These are phyloP conservation scores for Tolypocladium amazonense DNA, from an alignment of 2,329 filamentous ascomycete species.

Conservation along the genomic window DNA sequence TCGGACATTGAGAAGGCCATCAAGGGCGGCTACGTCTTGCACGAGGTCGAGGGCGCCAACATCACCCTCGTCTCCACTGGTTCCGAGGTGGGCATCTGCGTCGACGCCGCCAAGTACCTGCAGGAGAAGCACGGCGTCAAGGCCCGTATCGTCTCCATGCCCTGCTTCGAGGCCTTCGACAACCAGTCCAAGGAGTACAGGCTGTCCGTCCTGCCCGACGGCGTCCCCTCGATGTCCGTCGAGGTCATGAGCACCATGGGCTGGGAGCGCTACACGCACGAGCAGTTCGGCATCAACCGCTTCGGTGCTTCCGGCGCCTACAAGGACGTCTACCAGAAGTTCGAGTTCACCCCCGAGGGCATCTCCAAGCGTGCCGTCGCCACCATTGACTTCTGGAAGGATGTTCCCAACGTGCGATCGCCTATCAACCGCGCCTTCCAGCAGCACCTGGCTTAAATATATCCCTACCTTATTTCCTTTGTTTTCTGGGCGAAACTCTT, in stretches of 20 bases:
- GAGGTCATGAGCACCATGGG: conserved; percentile 97
- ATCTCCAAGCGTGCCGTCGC: conserved; percentile 88
- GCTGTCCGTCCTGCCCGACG: conserved; percentile 84
- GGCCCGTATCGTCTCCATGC: conserved; percentile 88
- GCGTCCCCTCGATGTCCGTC: conserved; percentile 84
- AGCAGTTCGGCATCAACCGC: conserved; percentile 98
- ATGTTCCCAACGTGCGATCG: conserved; percentile 77
- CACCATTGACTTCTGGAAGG: conserved; percentile 98
- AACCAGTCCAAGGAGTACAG: conserved; percentile 89
- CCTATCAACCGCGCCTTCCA: conserved; percentile 96
- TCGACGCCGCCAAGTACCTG: conserved; percentile 87
- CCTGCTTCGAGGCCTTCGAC: conserved; percentile 96
- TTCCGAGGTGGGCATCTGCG: conserved; percentile 87
- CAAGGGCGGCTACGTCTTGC: conserved; percentile 91
- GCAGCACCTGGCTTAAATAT: conserved; percentile 57
- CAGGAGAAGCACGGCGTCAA: conserved; percentile 79
- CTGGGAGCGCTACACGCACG: conserved; percentile 98
- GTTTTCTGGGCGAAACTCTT: conserved; percentile 7
- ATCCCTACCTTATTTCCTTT: conserved; percentile 2
- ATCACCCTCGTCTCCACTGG: conserved; percentile 90
- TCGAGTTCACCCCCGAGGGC: conserved; percentile 97
- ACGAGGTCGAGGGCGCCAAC: conserved; percentile 73
- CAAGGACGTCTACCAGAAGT: conserved; percentile 99
- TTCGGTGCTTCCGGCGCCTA: conserved; percentile 97
- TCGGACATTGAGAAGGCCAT: conserved; percentile 79